Conservation (phyloP, 805 yeast genomes). For the Sugiyamaella mastotermitis region DNA sequence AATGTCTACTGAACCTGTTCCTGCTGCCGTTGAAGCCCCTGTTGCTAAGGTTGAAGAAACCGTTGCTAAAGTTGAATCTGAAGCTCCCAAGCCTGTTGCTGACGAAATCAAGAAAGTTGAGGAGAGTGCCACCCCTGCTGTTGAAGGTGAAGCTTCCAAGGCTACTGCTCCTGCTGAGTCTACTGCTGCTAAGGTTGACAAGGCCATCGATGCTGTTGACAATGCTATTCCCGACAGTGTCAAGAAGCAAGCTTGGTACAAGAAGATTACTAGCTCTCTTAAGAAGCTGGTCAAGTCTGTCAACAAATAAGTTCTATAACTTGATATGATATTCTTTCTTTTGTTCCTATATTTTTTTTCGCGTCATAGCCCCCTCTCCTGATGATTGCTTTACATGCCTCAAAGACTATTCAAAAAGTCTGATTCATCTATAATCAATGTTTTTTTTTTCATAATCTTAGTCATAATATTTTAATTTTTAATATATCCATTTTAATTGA, state of each 20-base stretch:
- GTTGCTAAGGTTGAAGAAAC: constrained; percentile 6
- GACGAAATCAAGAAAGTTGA: constrained; percentile 16
- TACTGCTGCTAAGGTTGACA: constrained; percentile 13
- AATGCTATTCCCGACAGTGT: constrained; percentile 19
- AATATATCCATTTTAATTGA: no score
- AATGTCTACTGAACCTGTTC: constrained; percentile 1
- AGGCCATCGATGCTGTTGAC: constrained; percentile 17
- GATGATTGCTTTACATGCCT: no score
- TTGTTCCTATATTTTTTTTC: no score
- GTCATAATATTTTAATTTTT: no score
- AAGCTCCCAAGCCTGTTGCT: constrained; percentile 9
- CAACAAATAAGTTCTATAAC: constrained; percentile 25
- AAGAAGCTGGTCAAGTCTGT: constrained; percentile 29
- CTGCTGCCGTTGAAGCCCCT: constrained; percentile 6
- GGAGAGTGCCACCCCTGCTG: constrained; percentile 8
- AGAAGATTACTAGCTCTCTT: constrained; percentile 20
- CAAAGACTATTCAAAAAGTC: no score
- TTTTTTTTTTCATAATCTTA: no score
- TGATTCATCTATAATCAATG: no score
- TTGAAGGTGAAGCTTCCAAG: constrained; percentile 7
- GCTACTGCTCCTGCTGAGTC: constrained; percentile 10
- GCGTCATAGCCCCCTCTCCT: no score
- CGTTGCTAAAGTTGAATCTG: constrained; percentile 12
- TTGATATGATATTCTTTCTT: no score
- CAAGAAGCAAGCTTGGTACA: constrained; percentile 24